Percentiles rank a stretch among this genome's conserved stretches.
These are phyloP conservation scores for Hirschfeldia incana DNA, from an alignment of 345 rosid species.

Conservation along the genomic window DNA sequence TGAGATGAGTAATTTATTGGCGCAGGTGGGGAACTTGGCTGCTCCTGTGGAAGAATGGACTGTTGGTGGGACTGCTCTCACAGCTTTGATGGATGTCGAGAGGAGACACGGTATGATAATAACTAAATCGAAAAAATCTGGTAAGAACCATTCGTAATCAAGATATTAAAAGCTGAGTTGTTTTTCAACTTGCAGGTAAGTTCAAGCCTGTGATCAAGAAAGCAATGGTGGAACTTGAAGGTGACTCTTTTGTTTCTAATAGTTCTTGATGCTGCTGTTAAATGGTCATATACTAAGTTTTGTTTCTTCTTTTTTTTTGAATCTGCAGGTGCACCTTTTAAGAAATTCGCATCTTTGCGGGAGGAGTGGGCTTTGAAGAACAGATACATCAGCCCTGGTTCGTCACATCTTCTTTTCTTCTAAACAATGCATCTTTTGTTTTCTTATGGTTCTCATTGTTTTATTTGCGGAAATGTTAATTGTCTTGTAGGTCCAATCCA, in stretches of 20 bases:
- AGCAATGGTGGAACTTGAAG: slow-evolving; percentile 99
- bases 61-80: slow-evolving; percentile 92
- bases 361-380: slow-evolving; percentile 89
- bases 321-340: slow-evolving; percentile 83
- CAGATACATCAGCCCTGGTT: slow-evolving; percentile 91
- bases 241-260: slow-evolving; percentile 40
- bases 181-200: slow-evolving; percentile 57
- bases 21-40: slow-evolving; percentile 87
- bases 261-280: background rate
- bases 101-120: slow-evolving; percentile 82
- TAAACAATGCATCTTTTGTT: background rate
- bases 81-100: slow-evolving; percentile 97
- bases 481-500: slow-evolving; percentile 82
- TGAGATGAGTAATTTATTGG: slow-evolving; percentile 18
- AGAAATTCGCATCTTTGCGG: slow-evolving; percentile 71
- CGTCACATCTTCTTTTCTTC: slow-evolving; percentile 13
- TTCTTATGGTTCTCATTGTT: background rate
- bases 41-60: slow-evolving; percentile 94
- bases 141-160: background rate
- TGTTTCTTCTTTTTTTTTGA: background rate
- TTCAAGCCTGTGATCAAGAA: slow-evolving; percentile 99
- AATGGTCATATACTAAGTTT: background rate
- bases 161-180: background rate
- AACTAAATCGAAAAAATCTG: background rate
- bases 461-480: background rate